Percentiles rank a stretch among this genome's conserved stretches.
Evolutionary conservation across 257 asterid species (phyloP).

Genomic region (Handroanthus guayacan): DNA sequence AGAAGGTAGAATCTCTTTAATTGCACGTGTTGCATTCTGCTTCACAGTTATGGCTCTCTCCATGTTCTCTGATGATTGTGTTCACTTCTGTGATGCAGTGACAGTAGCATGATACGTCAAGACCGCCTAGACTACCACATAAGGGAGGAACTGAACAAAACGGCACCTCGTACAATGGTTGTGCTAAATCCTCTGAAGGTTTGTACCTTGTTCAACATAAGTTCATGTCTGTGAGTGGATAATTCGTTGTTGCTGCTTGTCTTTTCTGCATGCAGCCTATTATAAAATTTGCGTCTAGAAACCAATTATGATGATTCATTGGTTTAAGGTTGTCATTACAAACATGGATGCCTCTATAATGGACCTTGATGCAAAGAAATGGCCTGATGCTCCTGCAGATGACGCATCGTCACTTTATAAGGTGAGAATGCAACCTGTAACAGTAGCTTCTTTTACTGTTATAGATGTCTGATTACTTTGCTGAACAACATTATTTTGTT

Average conservation of each 20-base stretch:
- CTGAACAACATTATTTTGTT: neutral
- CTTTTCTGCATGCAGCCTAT: neutral
- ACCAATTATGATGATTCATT: neutral
- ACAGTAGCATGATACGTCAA: constrained; percentile 74
- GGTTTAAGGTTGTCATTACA: constrained; percentile 66
- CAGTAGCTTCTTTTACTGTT: neutral
- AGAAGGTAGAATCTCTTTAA: constrained; percentile 63
- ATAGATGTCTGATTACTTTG: neutral
- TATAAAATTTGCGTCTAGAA: neutral
- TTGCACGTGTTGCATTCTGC: neutral
- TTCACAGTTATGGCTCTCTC: constrained; percentile 16
- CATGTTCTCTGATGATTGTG: constrained; percentile 27
- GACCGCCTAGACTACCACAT: constrained; percentile 89
- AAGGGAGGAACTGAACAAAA: constrained; percentile 89
- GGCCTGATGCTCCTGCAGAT: constrained; percentile 76
- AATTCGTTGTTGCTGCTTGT: neutral
- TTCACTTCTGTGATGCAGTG: constrained; percentile 61
- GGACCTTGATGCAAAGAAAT: constrained; percentile 74
- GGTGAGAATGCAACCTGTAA: constrained; percentile 40
- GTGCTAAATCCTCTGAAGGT: constrained; percentile 94
- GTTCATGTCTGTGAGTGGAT: neutral
- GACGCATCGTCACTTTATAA: constrained; percentile 58
- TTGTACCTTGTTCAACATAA: neutral
- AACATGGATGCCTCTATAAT: constrained; percentile 57
- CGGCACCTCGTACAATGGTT: constrained; percentile 83